phyloP scores from a whole-genome alignment of 2,329 filamentous ascomycete species.

The Sordariomycetes sp. region DNA sequence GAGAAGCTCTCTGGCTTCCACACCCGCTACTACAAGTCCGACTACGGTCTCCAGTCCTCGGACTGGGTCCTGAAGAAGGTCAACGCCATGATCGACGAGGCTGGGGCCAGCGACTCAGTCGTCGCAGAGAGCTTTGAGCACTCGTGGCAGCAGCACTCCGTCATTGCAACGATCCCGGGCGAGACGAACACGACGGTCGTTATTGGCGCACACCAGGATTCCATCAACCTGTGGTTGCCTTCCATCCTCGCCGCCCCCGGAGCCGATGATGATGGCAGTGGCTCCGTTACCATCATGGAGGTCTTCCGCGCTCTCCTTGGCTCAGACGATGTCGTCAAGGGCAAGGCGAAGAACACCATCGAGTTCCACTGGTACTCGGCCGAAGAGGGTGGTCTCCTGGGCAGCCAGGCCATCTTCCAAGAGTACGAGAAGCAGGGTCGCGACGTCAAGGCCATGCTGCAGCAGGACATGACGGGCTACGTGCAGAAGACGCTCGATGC shows the following conservation, averaged over 20 bases:
- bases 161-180: constrained; percentile 88
- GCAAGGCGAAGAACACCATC: constrained; percentile 73
- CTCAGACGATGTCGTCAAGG: constrained; percentile 59
- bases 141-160: constrained; percentile 79
- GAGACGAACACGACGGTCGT: constrained; percentile 78
- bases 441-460: constrained; percentile 90
- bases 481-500: constrained; percentile 74
- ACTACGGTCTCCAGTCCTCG: constrained; percentile 73
- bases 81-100: constrained; percentile 57
- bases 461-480: constrained; percentile 97
- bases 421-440: constrained; percentile 64
- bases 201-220: constrained; percentile 89
- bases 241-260: constrained; percentile 78
- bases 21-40: constrained; percentile 73
- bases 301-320: constrained; percentile 73
- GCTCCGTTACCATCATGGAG: constrained; percentile 90
- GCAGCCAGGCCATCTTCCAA: constrained; percentile 82
- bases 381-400: constrained; percentile 79
- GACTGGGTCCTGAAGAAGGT: constrained; percentile 78
- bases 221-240: constrained; percentile 86
- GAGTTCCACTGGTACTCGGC: constrained; percentile 97
- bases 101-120: constrained; percentile 61
- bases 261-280: constrained; percentile 91
- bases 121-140: constrained; percentile 68
- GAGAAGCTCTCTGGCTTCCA: constrained; percentile 72